Evolutionary conservation across 2,329 filamentous ascomycete genomes (phyloP).

Genomic region (Sarocladiaceae sp.): DNA sequence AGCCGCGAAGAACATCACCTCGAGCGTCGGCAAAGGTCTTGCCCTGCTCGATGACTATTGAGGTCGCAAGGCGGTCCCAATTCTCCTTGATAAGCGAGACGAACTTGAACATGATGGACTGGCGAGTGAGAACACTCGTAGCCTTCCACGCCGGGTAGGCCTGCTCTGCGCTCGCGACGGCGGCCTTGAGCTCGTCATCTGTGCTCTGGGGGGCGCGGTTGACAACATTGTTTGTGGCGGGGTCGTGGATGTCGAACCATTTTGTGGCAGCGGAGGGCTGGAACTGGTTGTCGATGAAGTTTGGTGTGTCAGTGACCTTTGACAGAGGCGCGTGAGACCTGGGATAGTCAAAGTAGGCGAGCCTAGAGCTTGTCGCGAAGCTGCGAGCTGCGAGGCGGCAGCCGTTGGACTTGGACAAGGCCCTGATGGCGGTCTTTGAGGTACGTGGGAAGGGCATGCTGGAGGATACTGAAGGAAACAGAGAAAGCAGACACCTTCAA

Average conservation of each 20-base stretch:
- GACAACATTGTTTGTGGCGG: conserved; percentile 71
- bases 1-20: conserved; percentile 66
- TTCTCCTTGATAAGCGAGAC: conserved; percentile 66
- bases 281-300: conserved; percentile 71
- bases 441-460: not conserved
- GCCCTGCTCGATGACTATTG: conserved; percentile 72
- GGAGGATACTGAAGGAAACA: too few relatives aligned
- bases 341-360: conserved; percentile 1
- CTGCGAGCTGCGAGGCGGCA: not conserved
- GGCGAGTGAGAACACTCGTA: conserved; percentile 60
- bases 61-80: conserved; percentile 70
- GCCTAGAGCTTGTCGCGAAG: not conserved
- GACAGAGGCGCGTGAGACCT: not conserved
- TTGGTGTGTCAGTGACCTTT: conserved; percentile 42
- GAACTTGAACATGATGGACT: conserved; percentile 76
- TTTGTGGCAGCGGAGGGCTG: conserved; percentile 54
- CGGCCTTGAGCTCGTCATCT: conserved; percentile 6
- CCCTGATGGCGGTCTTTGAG: not conserved
- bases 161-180: conserved; percentile 54
- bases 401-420: not conserved
- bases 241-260: conserved; percentile 70
- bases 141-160: conserved; percentile 63
- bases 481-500: too few relatives aligned
- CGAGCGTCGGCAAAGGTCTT: conserved; percentile 74
- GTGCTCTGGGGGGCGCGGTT: conserved; percentile 63